Base-by-base conservation (phyloP, 2,329 filamentous ascomycete genomes). In the Dothideomycetes sp. region DNA sequence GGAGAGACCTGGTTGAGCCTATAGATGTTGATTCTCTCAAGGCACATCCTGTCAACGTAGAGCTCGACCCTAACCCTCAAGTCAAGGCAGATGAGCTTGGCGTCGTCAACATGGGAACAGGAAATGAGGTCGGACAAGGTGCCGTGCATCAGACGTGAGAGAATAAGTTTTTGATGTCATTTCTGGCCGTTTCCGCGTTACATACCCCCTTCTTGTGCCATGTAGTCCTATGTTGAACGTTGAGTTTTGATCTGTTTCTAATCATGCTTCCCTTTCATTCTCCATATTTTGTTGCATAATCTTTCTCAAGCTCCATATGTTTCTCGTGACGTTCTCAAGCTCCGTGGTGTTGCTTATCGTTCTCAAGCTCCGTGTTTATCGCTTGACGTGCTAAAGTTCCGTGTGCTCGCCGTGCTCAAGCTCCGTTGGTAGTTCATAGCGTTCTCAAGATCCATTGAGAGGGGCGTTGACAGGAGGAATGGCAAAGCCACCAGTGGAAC, bases 21-120 rank as follows among this genome's bases (percentile, higher is more conserved):
- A 85, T 84, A 1, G 63, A 71, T 30, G 62, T 80, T 8, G 68
- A 74, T 49, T 51, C 51, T 80, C 87, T 62, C 65, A 67, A 48
- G 79, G 80, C 58, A 45, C 60, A 54, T 59, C 49, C 49, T 24
- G 33, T 45, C 12, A 32, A 41, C 13, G 42, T 38, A 15, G 45
- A 37, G 35, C 27, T 36, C 8, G 31, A 35, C 12, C 18, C 17
- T n/a, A 17, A 33, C 13, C 13, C 23, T 8, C 13, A 23, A 12
- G 23, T 33, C 10, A 6, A 85, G 61, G 84, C 84, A 8, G 79
- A 83, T 4, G 88, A 95, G 65, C 70, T 95, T 48, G 76, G 78
- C 57, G 69, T 94, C 29, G 78, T 88, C 31, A 71, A 84, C 50
- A 84, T 67, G 75, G 43, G 62, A 74, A 45, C 85, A 84, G 4